These are phyloP conservation scores for Plantago elongata DNA, from an alignment of 257 asterid genomes.

Conservation along the genomic window DNA sequence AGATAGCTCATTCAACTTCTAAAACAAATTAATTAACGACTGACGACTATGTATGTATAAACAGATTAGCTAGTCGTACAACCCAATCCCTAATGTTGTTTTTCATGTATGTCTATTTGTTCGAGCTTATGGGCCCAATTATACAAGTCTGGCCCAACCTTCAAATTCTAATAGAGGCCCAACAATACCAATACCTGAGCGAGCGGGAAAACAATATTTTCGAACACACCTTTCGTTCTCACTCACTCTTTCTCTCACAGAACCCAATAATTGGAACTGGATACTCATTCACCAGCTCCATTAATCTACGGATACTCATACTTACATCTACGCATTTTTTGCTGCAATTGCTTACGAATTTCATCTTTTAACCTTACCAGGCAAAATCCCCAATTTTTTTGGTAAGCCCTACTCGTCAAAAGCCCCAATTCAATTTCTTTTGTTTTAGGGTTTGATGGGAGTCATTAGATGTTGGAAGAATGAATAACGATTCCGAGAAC, in stretches of 20 bases:
- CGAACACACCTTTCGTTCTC: not conserved
- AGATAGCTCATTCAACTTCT: too few species aligned
- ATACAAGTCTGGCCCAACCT: too few species aligned
- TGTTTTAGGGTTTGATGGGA: conserved; percentile 19
- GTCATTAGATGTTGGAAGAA: conserved; percentile 15
- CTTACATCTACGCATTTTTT: not conserved
- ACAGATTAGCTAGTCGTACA: too few species aligned
- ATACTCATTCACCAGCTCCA: too few species aligned
- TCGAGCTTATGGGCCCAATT: too few species aligned
- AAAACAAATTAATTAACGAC: too few species aligned
- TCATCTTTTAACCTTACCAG: not conserved
- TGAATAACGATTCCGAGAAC: conserved; percentile 41
- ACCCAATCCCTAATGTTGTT: too few species aligned
- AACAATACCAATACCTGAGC: not conserved
- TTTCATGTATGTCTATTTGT: too few species aligned
- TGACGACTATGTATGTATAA: too few species aligned
- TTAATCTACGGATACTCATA: not conserved
- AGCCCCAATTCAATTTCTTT: conserved; percentile 5
- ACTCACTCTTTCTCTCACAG: conserved; percentile 1
- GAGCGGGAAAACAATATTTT: not conserved
- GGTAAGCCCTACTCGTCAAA: not conserved
- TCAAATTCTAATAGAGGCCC: too few species aligned
- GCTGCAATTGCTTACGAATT: too few species aligned
- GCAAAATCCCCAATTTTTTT: not conserved
- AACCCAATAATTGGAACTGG: not conserved